phyloP scores from a whole-genome alignment of 306 rosid species.

The Albizia julibrissin region DNA sequence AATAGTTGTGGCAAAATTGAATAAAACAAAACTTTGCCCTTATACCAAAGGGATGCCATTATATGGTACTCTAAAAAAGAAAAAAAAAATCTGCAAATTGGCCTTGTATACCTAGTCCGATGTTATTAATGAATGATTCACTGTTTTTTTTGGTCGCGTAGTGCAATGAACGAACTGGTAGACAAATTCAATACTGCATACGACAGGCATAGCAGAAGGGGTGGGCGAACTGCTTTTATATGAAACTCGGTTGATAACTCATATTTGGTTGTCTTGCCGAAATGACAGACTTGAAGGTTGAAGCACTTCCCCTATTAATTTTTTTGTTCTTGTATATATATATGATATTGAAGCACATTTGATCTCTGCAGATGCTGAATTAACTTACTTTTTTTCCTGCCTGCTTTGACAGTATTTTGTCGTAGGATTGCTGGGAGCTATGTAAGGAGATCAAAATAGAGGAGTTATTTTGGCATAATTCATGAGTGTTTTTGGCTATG shows the following conservation, averaged over 20 bases:
- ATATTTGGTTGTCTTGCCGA: constrained; percentile 25
- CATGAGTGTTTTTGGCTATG: not conserved
- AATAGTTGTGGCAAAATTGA: not conserved
- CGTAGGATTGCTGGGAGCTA: constrained; percentile 25
- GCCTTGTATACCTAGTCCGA: not conserved
- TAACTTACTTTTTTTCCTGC: not conserved
- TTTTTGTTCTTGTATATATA: too few species aligned
- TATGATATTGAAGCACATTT: constrained; percentile 4
- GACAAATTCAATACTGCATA: constrained; percentile 89
- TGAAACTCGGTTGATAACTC: constrained; percentile 40
- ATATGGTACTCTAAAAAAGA: not conserved
- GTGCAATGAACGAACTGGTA: constrained; percentile 64
- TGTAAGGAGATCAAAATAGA: constrained; percentile 7
- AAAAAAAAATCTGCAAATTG: constrained; percentile 2
- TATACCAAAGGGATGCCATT: not conserved
- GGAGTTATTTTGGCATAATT: constrained; percentile 9
- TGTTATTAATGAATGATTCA: constrained; percentile 6
- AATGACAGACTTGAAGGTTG: constrained; percentile 1
- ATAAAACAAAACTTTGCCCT: not conserved
- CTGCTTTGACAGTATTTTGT: constrained; percentile 32
- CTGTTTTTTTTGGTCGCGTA: constrained; percentile 27
- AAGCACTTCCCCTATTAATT: constrained; percentile 6
- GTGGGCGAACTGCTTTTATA: constrained; percentile 88
- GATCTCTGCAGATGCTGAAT: constrained; percentile 11
- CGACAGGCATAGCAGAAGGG: constrained; percentile 92